Evolutionary conservation across 1,139 yeast species (phyloP).

Genomic region (Suhomyces anneliseae): DNA sequence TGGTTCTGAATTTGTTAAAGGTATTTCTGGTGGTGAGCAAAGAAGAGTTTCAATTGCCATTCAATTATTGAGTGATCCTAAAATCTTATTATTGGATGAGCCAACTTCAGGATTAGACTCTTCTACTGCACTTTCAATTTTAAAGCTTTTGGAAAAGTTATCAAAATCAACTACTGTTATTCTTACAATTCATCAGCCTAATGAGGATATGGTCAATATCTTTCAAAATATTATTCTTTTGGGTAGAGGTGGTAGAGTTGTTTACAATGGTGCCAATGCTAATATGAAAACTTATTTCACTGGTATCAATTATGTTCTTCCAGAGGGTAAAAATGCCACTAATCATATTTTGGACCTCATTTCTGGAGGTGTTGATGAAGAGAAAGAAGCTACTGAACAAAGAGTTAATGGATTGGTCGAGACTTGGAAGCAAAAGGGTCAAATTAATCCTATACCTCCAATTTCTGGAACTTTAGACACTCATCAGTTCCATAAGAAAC

Average conservation of each 20-base stretch:
- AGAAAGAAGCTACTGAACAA: conserved; percentile 25
- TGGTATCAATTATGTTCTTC: conserved; percentile 51
- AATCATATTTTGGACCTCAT: conserved; percentile 73
- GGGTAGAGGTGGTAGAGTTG: conserved; percentile 71
- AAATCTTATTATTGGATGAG: conserved; percentile 73
- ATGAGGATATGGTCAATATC: conserved; percentile 57
- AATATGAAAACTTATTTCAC: conserved; percentile 46
- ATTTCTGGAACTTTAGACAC: conserved; percentile 5
- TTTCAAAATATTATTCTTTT: conserved; percentile 70
- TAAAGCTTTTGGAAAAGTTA: conserved; percentile 58
- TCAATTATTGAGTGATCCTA: conserved; percentile 71
- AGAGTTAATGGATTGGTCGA: conserved; percentile 39
- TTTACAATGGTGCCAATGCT: conserved; percentile 54
- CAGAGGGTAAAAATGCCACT: conserved; percentile 64
- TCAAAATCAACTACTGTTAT: conserved; percentile 69
- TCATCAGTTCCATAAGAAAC: conserved; percentile 4
- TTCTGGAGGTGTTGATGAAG: conserved; percentile 45
- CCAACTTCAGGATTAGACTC: conserved; percentile 90
- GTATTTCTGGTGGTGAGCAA: conserved; percentile 86
- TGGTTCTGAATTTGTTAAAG: conserved; percentile 72
- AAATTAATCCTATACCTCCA: background rate
- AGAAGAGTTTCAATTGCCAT: conserved; percentile 81
- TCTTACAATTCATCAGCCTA: conserved; percentile 84
- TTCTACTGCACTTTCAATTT: conserved; percentile 70
- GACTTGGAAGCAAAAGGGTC: conserved; percentile 32